Percentiles rank a stretch among this genome's conserved stretches.
phyloP scores from a whole-genome alignment of 306 rosid genomes.

The Cucurbita maxima region DNA sequence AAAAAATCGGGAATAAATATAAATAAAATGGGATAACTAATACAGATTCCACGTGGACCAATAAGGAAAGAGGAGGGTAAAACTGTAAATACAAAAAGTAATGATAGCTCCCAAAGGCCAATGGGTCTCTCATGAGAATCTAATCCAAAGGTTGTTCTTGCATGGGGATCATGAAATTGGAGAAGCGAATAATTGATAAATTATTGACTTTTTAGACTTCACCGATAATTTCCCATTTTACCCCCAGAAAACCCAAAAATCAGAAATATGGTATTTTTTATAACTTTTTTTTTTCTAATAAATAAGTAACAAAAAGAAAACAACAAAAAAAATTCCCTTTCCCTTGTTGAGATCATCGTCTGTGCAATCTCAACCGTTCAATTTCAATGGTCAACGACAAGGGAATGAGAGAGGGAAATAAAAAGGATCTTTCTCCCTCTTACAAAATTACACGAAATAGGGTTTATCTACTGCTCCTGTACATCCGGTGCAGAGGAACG shows the following conservation, averaged over 20 bases:
- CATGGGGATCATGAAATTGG: neutral
- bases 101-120: neutral
- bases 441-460: neutral
- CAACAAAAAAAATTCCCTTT: neutral
- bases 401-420: neutral
- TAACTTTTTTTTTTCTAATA: neutral
- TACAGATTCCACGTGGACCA: neutral
- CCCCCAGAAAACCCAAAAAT: neutral
- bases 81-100: neutral
- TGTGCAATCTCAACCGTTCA: constrained; percentile 20
- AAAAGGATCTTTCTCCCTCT: neutral
- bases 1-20: too few relatives aligned
- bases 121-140: neutral
- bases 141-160: neutral
- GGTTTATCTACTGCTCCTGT: constrained; percentile 19
- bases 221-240: neutral
- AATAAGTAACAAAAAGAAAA: neutral
- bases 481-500: constrained; percentile 25
- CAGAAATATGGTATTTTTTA: neutral
- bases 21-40: too few relatives aligned
- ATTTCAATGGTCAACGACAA: constrained; percentile 13
- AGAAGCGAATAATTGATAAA: neutral
- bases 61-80: neutral
- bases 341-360: neutral
- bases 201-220: neutral